Conservation (phyloP, 139 green algal genomes). For the Edaphochlamys debaryana region DNA sequence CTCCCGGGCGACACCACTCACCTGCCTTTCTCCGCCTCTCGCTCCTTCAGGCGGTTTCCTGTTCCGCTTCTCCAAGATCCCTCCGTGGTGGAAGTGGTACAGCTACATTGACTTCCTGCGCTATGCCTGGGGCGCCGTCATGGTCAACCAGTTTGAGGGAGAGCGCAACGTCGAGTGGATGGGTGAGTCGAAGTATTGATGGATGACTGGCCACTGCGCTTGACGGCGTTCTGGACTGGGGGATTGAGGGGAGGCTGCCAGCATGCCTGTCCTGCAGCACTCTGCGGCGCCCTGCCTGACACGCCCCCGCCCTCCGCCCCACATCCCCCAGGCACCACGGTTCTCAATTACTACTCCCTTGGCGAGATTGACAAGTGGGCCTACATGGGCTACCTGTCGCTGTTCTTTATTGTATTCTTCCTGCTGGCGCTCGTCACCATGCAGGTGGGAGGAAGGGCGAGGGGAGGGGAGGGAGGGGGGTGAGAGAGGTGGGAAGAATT, state of each 20-base stretch:
- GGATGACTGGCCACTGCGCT: neutral
- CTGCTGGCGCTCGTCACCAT: conserved; percentile 60
- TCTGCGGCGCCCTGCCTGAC: neutral
- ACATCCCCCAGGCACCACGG: conserved; percentile 11
- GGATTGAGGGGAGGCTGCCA: neutral
- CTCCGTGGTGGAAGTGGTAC: conserved; percentile 59
- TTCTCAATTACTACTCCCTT: conserved; percentile 73
- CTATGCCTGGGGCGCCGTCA: conserved; percentile 66
- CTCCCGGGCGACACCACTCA: too few species aligned
- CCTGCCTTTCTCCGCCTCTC: too few species aligned
- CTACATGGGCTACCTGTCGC: conserved; percentile 67
- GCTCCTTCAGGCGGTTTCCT: conserved; percentile 67
- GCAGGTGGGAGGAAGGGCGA: neutral
- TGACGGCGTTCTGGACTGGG: neutral
- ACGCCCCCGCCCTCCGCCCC: neutral
- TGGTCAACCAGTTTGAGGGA: conserved; percentile 73
- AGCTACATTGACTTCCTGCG: conserved; percentile 62
- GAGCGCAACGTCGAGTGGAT: conserved; percentile 31
- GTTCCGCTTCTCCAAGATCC: conserved; percentile 73
- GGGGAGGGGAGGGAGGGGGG: too few species aligned
- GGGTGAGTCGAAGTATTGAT: neutral
- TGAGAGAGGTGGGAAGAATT: too few species aligned
- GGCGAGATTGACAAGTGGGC: conserved; percentile 66
- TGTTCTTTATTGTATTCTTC: conserved; percentile 70
- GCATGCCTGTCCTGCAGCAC: neutral